Evolutionary conservation across 1,284 basidiomycete species (phyloP).

Genomic region (Hypsizygus ulmarius): DNA sequence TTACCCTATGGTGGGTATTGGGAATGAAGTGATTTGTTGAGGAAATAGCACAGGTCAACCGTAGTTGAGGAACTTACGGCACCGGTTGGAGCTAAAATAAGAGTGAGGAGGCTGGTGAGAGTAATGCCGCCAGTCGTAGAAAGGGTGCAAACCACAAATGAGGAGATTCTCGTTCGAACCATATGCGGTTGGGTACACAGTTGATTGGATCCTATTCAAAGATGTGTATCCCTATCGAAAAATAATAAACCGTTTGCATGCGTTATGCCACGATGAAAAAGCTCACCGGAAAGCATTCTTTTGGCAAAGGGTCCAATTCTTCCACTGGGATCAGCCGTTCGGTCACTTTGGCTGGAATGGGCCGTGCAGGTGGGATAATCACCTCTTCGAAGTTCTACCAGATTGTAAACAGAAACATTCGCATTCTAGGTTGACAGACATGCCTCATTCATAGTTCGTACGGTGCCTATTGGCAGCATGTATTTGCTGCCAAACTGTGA

Average conservation of each 20-base stretch:
- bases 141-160: constrained; percentile 76
- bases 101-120: not conserved
- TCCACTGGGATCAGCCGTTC: constrained; percentile 77
- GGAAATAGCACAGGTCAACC: not conserved
- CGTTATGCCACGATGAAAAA: not conserved
- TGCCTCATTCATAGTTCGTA: constrained; percentile 67
- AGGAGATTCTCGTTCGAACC: constrained; percentile 95
- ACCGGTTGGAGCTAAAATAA: constrained; percentile 81
- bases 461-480: constrained; percentile 83
- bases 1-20: constrained; percentile 72
- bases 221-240: constrained; percentile 75
- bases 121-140: not conserved
- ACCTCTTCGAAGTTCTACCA: constrained; percentile 78
- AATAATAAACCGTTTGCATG: not conserved
- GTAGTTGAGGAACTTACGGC: constrained; percentile 57
- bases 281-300: constrained; percentile 85
- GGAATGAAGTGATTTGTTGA: not conserved
- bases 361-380: constrained; percentile 80
- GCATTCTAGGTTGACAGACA: not conserved
- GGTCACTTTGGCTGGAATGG: constrained; percentile 69
- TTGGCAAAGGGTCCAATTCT: constrained; percentile 78
- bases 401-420: constrained; percentile 4
- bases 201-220: constrained; percentile 94
- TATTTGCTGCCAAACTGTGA: constrained; percentile 78
- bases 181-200: constrained; percentile 93